Conservation (phyloP, 176 grass and related monocot species). For the Oropetium thomaeum region DNA sequence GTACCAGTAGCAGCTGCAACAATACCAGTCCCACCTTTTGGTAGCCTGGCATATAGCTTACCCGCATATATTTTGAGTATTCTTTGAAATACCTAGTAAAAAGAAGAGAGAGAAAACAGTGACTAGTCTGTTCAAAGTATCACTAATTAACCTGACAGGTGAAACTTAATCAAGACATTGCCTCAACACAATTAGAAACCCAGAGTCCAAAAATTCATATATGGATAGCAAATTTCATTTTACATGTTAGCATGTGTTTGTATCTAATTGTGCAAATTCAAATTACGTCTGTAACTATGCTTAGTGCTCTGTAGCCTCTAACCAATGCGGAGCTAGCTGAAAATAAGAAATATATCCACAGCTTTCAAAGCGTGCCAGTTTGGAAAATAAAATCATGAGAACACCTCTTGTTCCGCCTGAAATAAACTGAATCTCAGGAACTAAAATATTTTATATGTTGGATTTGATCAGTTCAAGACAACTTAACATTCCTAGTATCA, state of each 20-base stretch:
- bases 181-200: neutral
- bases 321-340: neutral
- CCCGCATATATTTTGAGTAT: conserved; percentile 91
- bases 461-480: neutral
- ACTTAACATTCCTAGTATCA: neutral
- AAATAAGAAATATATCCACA: neutral
- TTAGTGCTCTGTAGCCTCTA: conserved; percentile 11
- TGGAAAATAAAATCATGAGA: neutral
- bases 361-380: neutral
- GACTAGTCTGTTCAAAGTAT: neutral
- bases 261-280: conserved; percentile 3
- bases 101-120: conserved; percentile 7
- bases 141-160: neutral
- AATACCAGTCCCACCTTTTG: conserved; percentile 91
- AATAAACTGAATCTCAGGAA: neutral
- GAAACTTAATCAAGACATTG: conserved; percentile 1
- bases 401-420: neutral
- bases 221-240: conserved; percentile 1
- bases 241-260: conserved; percentile 3
- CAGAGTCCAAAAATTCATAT: neutral
- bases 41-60: conserved; percentile 79
- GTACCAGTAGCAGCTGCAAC: conserved; percentile 97
- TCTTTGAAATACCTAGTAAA: conserved; percentile 90
- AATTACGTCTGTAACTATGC: neutral
- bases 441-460: conserved; percentile 1